Evolutionary conservation across 805 yeast genomes (phyloP).

Genomic region (Yarrowia divulgata): DNA sequence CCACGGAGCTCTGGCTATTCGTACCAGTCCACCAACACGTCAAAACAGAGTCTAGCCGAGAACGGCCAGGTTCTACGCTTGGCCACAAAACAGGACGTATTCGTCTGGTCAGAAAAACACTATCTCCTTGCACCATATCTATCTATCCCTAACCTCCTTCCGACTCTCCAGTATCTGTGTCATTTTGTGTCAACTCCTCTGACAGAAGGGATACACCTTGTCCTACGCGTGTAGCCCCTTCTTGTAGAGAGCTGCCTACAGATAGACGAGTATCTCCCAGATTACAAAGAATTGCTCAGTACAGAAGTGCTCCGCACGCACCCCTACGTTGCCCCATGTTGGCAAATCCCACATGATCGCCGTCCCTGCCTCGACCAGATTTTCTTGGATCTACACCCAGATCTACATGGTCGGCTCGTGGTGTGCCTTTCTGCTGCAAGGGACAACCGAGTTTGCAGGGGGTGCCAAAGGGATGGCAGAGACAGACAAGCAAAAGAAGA

Average conservation of each 20-base stretch:
- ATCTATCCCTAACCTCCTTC: background rate
- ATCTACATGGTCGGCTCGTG: background rate
- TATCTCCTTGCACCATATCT: background rate
- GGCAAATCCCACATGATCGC: background rate
- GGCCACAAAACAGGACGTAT: background rate
- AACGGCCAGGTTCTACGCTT: background rate
- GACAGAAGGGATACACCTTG: slow-evolving; percentile 3
- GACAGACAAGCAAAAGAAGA: background rate
- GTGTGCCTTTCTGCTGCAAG: slow-evolving; percentile 11
- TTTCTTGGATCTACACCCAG: background rate
- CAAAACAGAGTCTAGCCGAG: background rate
- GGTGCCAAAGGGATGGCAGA: slow-evolving; percentile 7
- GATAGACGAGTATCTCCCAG: too few relatives aligned
- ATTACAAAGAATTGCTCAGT: too few relatives aligned
- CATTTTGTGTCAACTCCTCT: background rate
- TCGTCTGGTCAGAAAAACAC: background rate
- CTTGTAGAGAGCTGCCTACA: too few relatives aligned
- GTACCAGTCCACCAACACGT: too few relatives aligned
- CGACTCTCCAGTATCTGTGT: background rate
- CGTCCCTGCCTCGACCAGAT: slow-evolving; percentile 2
- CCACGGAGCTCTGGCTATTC: too few relatives aligned
- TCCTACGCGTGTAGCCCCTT: too few relatives aligned
- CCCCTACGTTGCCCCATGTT: slow-evolving; percentile 2
- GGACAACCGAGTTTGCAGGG: slow-evolving; percentile 34
- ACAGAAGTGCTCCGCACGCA: background rate